These are phyloP conservation scores for Xerocomellus intermedius DNA, from an alignment of 768 basidiomycete species.

Conservation along the genomic window DNA sequence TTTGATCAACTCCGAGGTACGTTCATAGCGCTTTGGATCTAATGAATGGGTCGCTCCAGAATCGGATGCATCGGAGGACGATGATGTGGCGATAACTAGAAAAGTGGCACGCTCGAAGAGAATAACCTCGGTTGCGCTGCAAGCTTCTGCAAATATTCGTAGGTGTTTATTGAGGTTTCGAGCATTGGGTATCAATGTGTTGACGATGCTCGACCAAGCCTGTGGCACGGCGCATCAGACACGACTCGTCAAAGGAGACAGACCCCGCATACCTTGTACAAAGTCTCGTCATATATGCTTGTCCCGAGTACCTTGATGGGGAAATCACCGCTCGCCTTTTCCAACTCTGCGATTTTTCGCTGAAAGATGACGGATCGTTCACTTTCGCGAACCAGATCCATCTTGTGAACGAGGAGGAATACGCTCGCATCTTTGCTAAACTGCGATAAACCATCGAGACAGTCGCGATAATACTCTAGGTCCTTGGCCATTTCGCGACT, in stretches of 20 bases:
- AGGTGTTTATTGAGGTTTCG: constrained; percentile 86
- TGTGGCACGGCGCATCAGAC: constrained; percentile 32
- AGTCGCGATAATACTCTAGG: constrained; percentile 88
- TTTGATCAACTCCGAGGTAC: constrained; percentile 92
- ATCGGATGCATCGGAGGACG: constrained; percentile 38
- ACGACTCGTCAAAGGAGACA: constrained; percentile 2
- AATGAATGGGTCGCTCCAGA: constrained; percentile 45
- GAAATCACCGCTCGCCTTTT: constrained; percentile 61
- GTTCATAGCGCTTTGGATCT: constrained; percentile 74
- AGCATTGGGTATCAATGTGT: constrained; percentile 94
- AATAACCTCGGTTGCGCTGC: constrained; percentile 90
- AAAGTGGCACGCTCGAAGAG: constrained; percentile 98
- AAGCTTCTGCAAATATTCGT: constrained; percentile 79
- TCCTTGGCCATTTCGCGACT: constrained; percentile 82
- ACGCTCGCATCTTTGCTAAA: constrained; percentile 81
- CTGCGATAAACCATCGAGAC: constrained; percentile 76
- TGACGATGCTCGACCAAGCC: constrained; percentile 99
- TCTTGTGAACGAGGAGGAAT: constrained; percentile 94
- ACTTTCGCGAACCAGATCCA: constrained; percentile 79
- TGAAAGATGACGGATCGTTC: constrained; percentile 59
- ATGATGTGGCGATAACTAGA: constrained; percentile 91
- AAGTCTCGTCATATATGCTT: constrained; percentile 94
- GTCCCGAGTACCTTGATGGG: constrained; percentile 81
- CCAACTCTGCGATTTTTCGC: constrained; percentile 71
- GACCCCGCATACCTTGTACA: constrained; percentile 71